These are phyloP conservation scores for Ceratocystis alfenasii DNA, from an alignment of 2,329 filamentous ascomycete genomes.

Conservation along the genomic window DNA sequence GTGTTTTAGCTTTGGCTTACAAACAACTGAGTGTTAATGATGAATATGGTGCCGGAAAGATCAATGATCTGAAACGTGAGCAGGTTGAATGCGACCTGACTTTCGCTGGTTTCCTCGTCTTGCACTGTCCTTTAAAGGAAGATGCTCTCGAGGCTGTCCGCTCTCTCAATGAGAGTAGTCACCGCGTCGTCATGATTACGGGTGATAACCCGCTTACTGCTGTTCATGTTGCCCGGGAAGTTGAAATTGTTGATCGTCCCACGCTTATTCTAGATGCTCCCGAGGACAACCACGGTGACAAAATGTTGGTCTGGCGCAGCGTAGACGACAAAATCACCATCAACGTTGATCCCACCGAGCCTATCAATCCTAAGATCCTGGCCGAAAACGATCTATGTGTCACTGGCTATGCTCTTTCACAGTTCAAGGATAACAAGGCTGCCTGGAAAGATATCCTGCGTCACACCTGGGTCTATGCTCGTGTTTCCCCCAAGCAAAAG, in stretches of 20 bases:
- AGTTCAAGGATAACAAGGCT: conserved; percentile 63
- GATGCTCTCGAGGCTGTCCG: conserved; percentile 87
- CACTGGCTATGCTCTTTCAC: conserved; percentile 83
- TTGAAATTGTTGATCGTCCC: conserved; percentile 94
- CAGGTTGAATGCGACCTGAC: conserved; percentile 72
- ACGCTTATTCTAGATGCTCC: conserved; percentile 90
- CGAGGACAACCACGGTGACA: conserved; percentile 70
- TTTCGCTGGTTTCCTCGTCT: conserved; percentile 90
- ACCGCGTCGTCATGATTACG: conserved; percentile 98
- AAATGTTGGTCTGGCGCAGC: conserved; percentile 84
- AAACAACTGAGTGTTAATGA: conserved; percentile 75
- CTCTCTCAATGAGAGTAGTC: conserved; percentile 97
- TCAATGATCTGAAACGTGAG: conserved; percentile 91
- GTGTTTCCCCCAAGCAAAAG: conserved; percentile 97
- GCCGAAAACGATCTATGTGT: conserved; percentile 84
- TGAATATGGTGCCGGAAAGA: conserved; percentile 69
- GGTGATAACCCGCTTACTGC: conserved; percentile 96
- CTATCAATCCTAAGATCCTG: conserved; percentile 70
- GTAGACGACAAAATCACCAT: conserved; percentile 83
- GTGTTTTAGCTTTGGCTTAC: conserved; percentile 86
- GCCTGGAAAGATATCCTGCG: conserved; percentile 69
- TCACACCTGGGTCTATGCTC: conserved; percentile 93
- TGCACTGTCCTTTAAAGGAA: conserved; percentile 92
- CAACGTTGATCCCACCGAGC: conserved; percentile 69
- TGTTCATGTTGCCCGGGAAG: conserved; percentile 85